phyloP scores from a whole-genome alignment of 495 filamentous ascomycete genomes.

The Neurospora tetraspora region DNA sequence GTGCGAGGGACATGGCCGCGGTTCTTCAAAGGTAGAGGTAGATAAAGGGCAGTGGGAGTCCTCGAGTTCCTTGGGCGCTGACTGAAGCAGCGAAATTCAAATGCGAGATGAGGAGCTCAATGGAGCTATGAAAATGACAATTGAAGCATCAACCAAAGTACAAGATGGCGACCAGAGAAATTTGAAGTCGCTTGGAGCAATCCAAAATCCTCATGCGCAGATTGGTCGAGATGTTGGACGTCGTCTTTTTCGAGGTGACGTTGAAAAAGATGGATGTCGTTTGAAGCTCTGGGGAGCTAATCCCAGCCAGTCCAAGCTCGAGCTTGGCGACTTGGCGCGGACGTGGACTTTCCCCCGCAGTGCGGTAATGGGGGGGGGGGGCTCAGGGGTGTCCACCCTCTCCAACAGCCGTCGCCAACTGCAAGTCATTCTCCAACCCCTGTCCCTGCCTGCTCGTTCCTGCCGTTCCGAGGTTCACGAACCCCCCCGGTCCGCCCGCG shows the following conservation, averaged over 20 bases:
- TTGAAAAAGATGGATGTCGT: not conserved
- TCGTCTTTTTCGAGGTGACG: not conserved
- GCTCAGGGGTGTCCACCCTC: not conserved
- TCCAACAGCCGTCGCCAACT: conserved; percentile 1
- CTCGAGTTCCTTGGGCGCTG: not conserved
- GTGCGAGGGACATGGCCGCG: not conserved
- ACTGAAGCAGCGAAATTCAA: not conserved
- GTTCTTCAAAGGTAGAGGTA: not conserved
- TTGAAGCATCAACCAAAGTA: not conserved
- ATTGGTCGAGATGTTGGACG: not conserved
- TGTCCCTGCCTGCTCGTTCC: not conserved
- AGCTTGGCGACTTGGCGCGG: not conserved
- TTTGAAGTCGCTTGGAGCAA: not conserved
- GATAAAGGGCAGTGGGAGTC: not conserved
- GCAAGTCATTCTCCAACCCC: conserved; percentile 7
- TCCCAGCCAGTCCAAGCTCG: not conserved
- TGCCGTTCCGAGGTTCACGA: conserved; percentile 12
- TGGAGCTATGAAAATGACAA: not conserved
- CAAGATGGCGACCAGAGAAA: too few relatives aligned
- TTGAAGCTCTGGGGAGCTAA: not conserved
- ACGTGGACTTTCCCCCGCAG: not conserved
- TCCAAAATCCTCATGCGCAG: not conserved
- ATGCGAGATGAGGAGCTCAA: not conserved
- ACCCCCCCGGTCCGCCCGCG: not conserved
- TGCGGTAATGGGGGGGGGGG: not conserved